Evolutionary conservation across 805 yeast genomes (phyloP), one percentile per base, ranked within the genome.

Genomic region (Starmera amethionina): DNA sequence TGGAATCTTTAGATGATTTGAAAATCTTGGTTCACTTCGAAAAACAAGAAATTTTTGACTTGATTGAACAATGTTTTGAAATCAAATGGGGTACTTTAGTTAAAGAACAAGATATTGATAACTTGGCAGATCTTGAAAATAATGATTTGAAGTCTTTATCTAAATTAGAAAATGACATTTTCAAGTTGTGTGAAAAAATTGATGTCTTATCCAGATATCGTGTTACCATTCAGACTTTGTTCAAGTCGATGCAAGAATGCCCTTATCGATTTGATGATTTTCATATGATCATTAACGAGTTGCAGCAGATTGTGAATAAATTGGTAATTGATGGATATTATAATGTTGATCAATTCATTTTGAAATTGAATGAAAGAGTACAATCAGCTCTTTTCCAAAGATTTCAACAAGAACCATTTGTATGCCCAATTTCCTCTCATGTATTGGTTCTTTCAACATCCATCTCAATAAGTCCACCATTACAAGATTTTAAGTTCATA

Each of bases 41-140:
- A 29, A 61, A 63, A 19, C 42, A 48, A 2, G 40, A 49, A 0
- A 51, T 79, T 3, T 56, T 65, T 36, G 40, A 40, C 0, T 41
- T 59, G 0, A 46, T 81, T 2, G 44, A 48, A 3, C 42, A 50
- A 0, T 63, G 79, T 4, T 32, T 63, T 4, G 47, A 51, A 3
- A 55, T 72, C 2, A 63, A 64, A 8, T 84, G 94, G 94, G 68
- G 62, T 1, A 60, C 67, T 11, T 50, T 81, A 10, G 56, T 68
- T 0, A 68, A 67, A 43, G 74, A 76, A 1, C 58, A 67, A 32
- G 83, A 77, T 37, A 52, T 75, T 25, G 58, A 64, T 27, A 59
- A 56, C 6, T 49, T 59, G 8, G 60, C 60, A 12, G 46, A 48
- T 3, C 48, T 51, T 11, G 66, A 64, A 30, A 62, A 62, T 13